These are phyloP conservation scores for Sporothrix protearum DNA, from an alignment of 2,329 filamentous ascomycete species.

Conservation along the genomic window DNA sequence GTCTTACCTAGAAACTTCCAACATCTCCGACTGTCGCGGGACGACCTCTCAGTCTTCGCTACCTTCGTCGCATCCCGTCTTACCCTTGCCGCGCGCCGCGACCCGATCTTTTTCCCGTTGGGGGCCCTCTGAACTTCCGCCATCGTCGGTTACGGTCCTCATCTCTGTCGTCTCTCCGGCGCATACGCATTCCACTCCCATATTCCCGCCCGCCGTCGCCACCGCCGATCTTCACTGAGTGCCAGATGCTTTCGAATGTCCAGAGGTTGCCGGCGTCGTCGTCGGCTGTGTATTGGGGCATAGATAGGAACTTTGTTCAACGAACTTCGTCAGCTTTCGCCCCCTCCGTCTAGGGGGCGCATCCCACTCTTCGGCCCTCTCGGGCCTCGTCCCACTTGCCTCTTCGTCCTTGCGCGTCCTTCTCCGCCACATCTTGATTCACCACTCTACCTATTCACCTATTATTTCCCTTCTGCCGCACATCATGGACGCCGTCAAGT, in stretches of 20 bases:
- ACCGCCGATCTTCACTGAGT: background rate
- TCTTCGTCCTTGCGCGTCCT: background rate
- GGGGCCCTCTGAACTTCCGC: background rate
- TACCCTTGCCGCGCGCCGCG: background rate
- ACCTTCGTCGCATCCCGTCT: background rate
- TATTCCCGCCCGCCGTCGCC: background rate
- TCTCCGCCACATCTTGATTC: constrained; percentile 31
- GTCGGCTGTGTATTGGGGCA: constrained; percentile 12
- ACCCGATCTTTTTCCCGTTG: background rate
- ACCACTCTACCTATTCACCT: background rate
- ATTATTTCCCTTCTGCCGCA: background rate
- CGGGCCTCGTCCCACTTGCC: constrained; percentile 4
- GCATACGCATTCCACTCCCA: background rate
- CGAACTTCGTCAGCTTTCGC: background rate
- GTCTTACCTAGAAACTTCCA: background rate
- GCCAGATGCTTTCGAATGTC: constrained; percentile 9
- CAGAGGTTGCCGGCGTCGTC: constrained; percentile 18
- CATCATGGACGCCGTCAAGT: constrained; percentile 29
- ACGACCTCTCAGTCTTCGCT: background rate
- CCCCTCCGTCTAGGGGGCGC: background rate
- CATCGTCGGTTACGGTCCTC: background rate
- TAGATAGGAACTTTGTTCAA: background rate
- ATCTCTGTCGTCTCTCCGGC: background rate
- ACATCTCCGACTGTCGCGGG: background rate
- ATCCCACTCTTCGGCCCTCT: constrained; percentile 17